Base-by-base conservation (phyloP, 345 rosid genomes). In the Sisymbrium irio region DNA sequence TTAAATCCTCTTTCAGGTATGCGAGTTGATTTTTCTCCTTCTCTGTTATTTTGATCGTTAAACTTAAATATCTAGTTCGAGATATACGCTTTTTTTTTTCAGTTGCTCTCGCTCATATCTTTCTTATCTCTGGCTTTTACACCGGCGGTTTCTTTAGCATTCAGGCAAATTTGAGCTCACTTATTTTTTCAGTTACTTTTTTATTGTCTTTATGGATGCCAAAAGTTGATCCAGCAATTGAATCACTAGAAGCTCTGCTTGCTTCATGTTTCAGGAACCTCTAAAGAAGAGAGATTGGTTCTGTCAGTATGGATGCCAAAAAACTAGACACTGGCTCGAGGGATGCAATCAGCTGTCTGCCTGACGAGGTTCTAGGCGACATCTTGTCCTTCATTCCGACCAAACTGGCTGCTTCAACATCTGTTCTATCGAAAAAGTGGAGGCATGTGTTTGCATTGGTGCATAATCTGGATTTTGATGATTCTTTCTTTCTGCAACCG, bases 321-420 rank as follows among this genome's bases (percentile, higher is more conserved):
- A 45, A 12, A 2, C 11, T 64, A 4, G 49, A 5, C 11, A 22
- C 37, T 9, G 4, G 30, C 40, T 42, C 0, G 33, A 19, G 36
- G 20, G 65, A 45, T 69, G 46, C 45, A 69, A 57, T 69, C 36
- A 69, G 65, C 65, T 45, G 4, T 2, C 74, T 69, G n/a, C 74
- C 65, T 20, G 7, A 69, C 3, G 65, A 68, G 42, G 9, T 55
- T 17, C 19, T 68, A 3, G 53, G 41, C 1, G 19, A 51, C 6
- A 68, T 68, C 46, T 45, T 70, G 66, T 70, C 74, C 9, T 45
- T 63, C 5, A 18, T 71, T 60, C 67, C 74, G 0, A 69, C 65
- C 0, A 69, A 45, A 33, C 13, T 3, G 9, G 65, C 57, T 45
- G 57, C 20, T 58, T 58, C 37, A 45, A 58, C 74, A 27, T 58